Percentiles rank a stretch among this genome's conserved stretches.
phyloP scores from a whole-genome alignment of 139 green algal species.

The Coelastrella sp. region DNA sequence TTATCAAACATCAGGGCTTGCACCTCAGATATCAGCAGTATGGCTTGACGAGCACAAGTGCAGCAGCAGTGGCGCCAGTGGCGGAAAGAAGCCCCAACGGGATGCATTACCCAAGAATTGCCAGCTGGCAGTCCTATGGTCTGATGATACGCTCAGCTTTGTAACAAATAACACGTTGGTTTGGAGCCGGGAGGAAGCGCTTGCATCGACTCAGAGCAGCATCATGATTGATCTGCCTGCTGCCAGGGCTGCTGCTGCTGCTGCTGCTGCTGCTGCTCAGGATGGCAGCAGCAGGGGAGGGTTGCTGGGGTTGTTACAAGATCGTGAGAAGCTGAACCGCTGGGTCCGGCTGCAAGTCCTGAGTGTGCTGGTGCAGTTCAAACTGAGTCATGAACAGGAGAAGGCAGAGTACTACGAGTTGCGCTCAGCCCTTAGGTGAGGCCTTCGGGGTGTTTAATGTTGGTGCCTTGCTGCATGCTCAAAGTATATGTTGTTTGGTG shows the following conservation, averaged over 20 bases:
- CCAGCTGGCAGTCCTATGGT: constrained; percentile 56
- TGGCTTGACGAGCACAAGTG: constrained; percentile 15
- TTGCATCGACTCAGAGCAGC: constrained; percentile 58
- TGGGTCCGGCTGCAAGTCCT: constrained; percentile 52
- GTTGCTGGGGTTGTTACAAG: neutral
- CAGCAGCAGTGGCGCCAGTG: neutral
- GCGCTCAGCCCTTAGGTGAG: constrained; percentile 42
- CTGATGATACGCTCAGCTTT: constrained; percentile 64
- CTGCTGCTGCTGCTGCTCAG: no score
- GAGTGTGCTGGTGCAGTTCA: constrained; percentile 55
- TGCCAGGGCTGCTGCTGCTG: constrained; percentile 23
- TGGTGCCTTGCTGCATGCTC: no score
- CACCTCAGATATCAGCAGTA: neutral
- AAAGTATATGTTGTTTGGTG: neutral
- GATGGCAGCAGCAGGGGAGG: constrained; percentile 59
- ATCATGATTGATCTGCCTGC: constrained; percentile 84
- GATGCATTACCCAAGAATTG: neutral
- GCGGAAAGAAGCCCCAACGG: no score
- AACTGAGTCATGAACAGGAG: constrained; percentile 53
- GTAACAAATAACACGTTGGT: constrained; percentile 59
- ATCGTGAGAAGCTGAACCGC: neutral
- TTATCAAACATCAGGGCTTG: neutral
- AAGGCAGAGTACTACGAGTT: constrained; percentile 41
- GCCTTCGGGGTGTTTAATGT: neutral
- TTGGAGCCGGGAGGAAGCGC: constrained; percentile 84